Percentiles rank a stretch among this genome's conserved stretches.
Evolutionary conservation across 2,329 filamentous ascomycete species (phyloP).

Genomic region (Fusarium musae): DNA sequence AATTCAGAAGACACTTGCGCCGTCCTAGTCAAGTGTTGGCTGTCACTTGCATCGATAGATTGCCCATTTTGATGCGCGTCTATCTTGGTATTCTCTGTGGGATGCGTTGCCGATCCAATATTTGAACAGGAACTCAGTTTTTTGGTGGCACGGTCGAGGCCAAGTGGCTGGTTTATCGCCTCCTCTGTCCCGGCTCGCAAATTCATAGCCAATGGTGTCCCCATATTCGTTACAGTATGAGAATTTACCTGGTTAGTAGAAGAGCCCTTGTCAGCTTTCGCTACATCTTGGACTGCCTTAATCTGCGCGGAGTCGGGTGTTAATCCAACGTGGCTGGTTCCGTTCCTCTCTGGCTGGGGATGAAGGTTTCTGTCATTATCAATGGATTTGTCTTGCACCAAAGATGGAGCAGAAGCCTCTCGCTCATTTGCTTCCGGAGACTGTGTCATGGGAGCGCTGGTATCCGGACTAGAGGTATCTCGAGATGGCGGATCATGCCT

Average conservation of each 20-base stretch:
- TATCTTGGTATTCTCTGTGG: neutral
- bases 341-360: neutral
- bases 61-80: slow-evolving; percentile 1
- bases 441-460: neutral
- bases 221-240: neutral
- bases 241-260: neutral
- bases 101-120: neutral
- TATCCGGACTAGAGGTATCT: neutral
- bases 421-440: neutral
- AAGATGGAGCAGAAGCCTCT: neutral
- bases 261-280: neutral
- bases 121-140: neutral
- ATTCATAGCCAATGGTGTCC: neutral
- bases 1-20: neutral
- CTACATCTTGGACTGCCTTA: neutral
- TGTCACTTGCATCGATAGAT: neutral
- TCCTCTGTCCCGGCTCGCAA: neutral
- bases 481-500: neutral
- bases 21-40: neutral
- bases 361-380: neutral
- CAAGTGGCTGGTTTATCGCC: neutral
- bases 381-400: neutral
- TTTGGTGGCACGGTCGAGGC: neutral
- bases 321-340: neutral
- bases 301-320: neutral